A percentile compares a stretch with the other conserved stretches of the same genome.
These are phyloP conservation scores for Symbiodinium natans DNA, from an alignment of 73 alveolate species.

Conservation along the genomic window DNA sequence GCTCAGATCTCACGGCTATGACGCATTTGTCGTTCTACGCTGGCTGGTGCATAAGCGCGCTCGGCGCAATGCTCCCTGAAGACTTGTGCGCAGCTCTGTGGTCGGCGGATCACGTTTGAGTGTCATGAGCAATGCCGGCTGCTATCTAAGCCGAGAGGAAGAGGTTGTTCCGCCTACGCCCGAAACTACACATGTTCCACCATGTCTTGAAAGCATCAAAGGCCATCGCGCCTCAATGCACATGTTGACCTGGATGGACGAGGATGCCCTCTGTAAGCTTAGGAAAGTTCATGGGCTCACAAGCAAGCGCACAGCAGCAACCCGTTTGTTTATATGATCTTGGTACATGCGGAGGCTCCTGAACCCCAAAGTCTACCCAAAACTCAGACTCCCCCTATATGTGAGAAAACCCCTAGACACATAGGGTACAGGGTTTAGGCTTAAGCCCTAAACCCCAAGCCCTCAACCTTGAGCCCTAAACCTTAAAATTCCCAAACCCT, in stretches of 20 bases:
- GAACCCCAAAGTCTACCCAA: too few species aligned
- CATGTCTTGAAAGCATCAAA: background rate
- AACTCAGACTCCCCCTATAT: too few species aligned
- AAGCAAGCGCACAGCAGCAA: background rate
- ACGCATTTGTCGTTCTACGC: background rate
- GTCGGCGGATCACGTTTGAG: background rate
- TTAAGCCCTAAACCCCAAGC: too few species aligned
- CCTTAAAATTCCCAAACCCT: too few species aligned
- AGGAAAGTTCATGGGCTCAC: background rate
- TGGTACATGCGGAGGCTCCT: too few species aligned
- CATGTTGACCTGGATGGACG: background rate
- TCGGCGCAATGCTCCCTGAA: background rate
- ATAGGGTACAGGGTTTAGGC: too few species aligned
- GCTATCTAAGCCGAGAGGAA: background rate
- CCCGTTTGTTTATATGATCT: background rate
- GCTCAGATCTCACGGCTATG: background rate
- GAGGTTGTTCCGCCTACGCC: background rate
- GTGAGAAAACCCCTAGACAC: too few species aligned
- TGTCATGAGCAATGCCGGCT: background rate
- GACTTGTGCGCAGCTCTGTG: background rate
- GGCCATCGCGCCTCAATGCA: background rate
- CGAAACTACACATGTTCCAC: background rate
- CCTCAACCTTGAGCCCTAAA: background rate
- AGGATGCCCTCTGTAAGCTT: background rate
- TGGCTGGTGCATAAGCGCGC: background rate